These are phyloP conservation scores for Biscogniauxia marginata DNA, from an alignment of 2,329 filamentous ascomycete genomes.

Conservation along the genomic window DNA sequence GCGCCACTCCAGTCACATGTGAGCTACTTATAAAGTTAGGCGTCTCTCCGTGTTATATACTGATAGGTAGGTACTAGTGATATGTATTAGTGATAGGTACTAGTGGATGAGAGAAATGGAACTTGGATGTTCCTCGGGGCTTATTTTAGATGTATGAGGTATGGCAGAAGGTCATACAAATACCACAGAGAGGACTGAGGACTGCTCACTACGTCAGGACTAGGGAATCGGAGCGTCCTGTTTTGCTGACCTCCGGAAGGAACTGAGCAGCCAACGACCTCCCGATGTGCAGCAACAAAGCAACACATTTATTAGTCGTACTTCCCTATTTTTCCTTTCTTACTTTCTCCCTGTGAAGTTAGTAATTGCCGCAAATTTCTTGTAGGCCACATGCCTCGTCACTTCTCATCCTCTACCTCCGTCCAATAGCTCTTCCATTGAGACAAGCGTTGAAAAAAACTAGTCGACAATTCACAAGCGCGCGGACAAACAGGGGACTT, in stretches of 20 bases:
- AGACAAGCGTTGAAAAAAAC: background rate
- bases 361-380: conserved; percentile 17
- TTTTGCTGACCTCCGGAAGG: conserved; percentile 14
- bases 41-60: too few relatives aligned
- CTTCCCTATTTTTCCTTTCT: background rate
- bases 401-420: background rate
- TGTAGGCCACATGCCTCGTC: background rate
- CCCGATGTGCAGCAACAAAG: conserved; percentile 9
- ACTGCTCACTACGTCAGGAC: conserved; percentile 17
- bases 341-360: conserved; percentile 1
- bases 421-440: background rate
- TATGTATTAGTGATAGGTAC: too few relatives aligned
- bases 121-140: too few relatives aligned
- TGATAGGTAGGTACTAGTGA: too few relatives aligned
- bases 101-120: too few relatives aligned
- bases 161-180: background rate
- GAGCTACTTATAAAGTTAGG: too few relatives aligned
- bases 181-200: background rate
- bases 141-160: background rate
- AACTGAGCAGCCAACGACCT: conserved; percentile 1
- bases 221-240: conserved; percentile 14
- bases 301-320: conserved; percentile 10
- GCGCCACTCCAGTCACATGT: too few relatives aligned
- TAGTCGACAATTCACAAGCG: background rate
- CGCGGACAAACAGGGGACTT: too few relatives aligned